phyloP scores from a whole-genome alignment of 1,139 yeast species.

The Wickerhamomyces sp. region DNA sequence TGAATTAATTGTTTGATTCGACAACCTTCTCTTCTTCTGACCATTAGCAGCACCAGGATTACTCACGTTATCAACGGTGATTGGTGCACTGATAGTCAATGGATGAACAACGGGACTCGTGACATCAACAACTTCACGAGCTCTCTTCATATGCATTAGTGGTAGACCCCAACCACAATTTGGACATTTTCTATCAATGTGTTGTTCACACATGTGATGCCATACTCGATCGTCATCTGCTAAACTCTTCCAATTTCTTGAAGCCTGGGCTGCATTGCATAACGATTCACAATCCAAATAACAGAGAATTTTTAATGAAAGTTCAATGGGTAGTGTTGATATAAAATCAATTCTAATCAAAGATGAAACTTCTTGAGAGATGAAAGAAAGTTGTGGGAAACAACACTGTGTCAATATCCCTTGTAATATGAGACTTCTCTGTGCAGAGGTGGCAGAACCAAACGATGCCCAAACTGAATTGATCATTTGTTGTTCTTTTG shows the following conservation, averaged over 20 bases:
- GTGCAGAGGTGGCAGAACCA: slow-evolving; percentile 63
- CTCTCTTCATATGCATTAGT: slow-evolving; percentile 74
- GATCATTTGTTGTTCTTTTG: slow-evolving; percentile 65
- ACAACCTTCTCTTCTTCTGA: slow-evolving; percentile 19
- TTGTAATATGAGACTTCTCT: slow-evolving; percentile 69
- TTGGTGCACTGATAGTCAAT: background rate
- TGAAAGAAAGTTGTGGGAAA: slow-evolving; percentile 84
- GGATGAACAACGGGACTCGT: slow-evolving; percentile 3
- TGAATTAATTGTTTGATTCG: slow-evolving; percentile 17
- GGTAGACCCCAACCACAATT: slow-evolving; percentile 99
- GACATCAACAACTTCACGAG: slow-evolving; percentile 40
- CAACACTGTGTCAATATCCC: slow-evolving; percentile 89
- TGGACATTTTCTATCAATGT: slow-evolving; percentile 93
- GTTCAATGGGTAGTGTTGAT: slow-evolving; percentile 77
- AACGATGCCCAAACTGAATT: slow-evolving; percentile 76
- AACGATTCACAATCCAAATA: slow-evolving; percentile 87
- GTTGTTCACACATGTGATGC: slow-evolving; percentile 99
- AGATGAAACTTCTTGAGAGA: slow-evolving; percentile 72
- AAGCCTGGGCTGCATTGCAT: slow-evolving; percentile 91
- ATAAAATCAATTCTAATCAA: slow-evolving; percentile 86
- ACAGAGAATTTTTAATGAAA: slow-evolving; percentile 77
- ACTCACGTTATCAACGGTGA: background rate
- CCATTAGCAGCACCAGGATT: slow-evolving; percentile 4
- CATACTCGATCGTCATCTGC: slow-evolving; percentile 97
- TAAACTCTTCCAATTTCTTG: slow-evolving; percentile 74